A percentile compares a stretch with the other conserved stretches of the same genome.
Evolutionary conservation across 768 basidiomycete genomes (phyloP).

Genomic region (Serendipita sp.): DNA sequence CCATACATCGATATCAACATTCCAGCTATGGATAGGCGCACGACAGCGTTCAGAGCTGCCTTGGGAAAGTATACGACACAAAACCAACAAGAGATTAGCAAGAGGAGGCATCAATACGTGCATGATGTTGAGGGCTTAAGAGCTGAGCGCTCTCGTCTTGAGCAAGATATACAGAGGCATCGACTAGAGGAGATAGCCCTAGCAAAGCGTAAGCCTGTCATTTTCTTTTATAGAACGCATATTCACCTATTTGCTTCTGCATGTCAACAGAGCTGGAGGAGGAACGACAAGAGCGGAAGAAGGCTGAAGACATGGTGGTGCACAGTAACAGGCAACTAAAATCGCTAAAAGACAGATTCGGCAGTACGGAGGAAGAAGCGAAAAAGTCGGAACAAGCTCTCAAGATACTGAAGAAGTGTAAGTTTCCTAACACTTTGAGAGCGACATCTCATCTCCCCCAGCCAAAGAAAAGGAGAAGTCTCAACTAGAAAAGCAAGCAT

Average conservation of each 20-base stretch:
- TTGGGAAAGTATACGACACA: constrained; percentile 1
- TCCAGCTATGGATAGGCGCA: neutral
- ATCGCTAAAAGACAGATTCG: neutral
- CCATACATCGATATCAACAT: constrained; percentile 1
- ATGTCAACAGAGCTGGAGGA: neutral
- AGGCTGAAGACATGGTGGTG: neutral
- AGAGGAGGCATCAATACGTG: neutral
- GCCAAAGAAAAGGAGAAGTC: constrained; percentile 2
- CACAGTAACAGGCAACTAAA: neutral
- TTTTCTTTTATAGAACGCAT: neutral
- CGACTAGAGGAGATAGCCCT: neutral
- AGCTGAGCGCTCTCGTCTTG: neutral
- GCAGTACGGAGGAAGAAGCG: neutral
- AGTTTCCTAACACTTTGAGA: neutral
- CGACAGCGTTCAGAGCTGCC: neutral
- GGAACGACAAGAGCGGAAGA: neutral
- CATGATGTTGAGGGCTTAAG: neutral
- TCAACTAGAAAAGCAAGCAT: constrained; percentile 2
- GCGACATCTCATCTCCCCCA: neutral
- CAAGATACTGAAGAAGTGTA: neutral
- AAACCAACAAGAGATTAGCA: neutral
- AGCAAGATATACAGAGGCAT: neutral
- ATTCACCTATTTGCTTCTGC: neutral
- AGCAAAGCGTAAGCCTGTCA: neutral
- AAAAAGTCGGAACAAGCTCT: neutral